Evolutionary conservation across 2,329 filamentous ascomycete species (phyloP), one percentile per base, ranked within the genome.

Genomic region (Gyromitra esculenta): DNA sequence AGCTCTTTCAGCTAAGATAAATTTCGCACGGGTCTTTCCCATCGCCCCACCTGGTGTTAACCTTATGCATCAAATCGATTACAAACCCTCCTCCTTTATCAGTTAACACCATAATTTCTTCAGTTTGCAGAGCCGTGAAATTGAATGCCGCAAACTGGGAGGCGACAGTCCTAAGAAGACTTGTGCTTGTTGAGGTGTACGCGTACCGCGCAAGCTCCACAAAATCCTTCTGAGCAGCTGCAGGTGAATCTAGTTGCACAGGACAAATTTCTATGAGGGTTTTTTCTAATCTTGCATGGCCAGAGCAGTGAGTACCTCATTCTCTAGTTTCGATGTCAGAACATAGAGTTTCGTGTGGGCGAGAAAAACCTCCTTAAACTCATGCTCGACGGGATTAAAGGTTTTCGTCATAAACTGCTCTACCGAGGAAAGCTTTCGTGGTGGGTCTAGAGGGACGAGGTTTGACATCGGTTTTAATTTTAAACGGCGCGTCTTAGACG

Each of bases 341-440:
- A 11, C n/a, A 25, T 43, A 68, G 31, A n/a, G 13, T 68, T 57
- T 68, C 15, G 18, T 48, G 31, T 68, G 65, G 7, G 65, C 15
- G 18, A 57, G 65, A 35, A 68, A 57, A 9, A 8, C 65, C 2
- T 68, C 48, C 9, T 25, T 41, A 18, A 68, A 57, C 9, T 57
- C 35, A 18, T 56, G 31, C 5, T 68, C 5, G 11, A 5, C 2
- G n/a, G 35, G 18, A 7, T 57, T 11, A 11, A 57, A 45, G 18
- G 31, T 9, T 15, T 8, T 7, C 11, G 1, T 31, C 8, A 15
- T n/a, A 25, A 9, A 39, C 4, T 37, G 5, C n/a, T 37, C 13
- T 13, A 31, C 48, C 9, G 45, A 13, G 25, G 48, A 66, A 11
- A 66, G 8, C 7, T 13, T 37, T 43, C n/a, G 6, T 13, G 35